Evolutionary conservation across 805 yeast genomes (phyloP), one percentile per base, ranked within the genome.

Genomic region (Scheffersomyces stipitis): DNA sequence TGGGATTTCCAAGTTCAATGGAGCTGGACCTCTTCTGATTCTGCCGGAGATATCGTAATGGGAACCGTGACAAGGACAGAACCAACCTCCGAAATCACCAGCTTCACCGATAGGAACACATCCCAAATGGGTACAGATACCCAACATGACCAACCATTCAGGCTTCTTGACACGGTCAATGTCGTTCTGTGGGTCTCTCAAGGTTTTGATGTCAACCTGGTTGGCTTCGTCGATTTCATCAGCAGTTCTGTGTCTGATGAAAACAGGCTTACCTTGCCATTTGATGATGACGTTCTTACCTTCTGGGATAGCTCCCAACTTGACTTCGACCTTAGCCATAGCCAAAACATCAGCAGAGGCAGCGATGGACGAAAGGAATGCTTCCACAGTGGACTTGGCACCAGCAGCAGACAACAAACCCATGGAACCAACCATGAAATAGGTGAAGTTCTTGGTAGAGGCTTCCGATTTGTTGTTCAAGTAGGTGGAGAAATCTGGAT

Each of bases 61-160:
- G 64, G 98, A 91, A 80, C 99, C 99, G 79, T 95, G 99, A 78
- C 99, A 93, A 51, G 99, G 99, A 73, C 99, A 93, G 91, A 93
- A 93, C 99, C 99, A 93, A 67, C 99, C 99, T 67, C 97, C 98
- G 58, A 80, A 93, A 71, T 93, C 99, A 74, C 99, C 99, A 52
- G 97, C 83, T 76, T 93, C 98, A 66, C 99, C 99, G 61, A 93
- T 93, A 54, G 99, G 99, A 46, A 93, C 99, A 84, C 99, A 93
- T 69, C 99, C 99, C 78, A 93, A 83, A 70, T 93, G 99, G 52
- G 99, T 93, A 79, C 99, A 93, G 68, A 93, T 91, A 75, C 99
- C 99, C 73, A 93, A 71, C 99, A 93, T 93, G 67, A 93, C 79
- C 64, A 93, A 81, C 99, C 99, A 93, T 73, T 91, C 93, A 52